Evolutionary conservation across 2,329 filamentous ascomycete species (phyloP).

Genomic region (Aspergillus fischeri): DNA sequence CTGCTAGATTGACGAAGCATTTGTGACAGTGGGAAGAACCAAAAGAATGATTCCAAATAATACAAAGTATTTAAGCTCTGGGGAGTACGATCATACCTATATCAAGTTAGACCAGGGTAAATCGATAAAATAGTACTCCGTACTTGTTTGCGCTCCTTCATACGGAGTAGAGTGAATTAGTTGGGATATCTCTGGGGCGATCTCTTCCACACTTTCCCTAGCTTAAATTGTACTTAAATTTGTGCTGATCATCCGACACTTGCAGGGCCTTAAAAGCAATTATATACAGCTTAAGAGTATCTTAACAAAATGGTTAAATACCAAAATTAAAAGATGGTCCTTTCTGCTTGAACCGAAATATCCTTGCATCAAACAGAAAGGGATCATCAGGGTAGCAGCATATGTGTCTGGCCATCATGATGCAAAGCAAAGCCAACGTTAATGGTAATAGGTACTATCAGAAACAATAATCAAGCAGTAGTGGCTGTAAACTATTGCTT

Average conservation of each 20-base stretch:
- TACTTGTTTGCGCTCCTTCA: neutral
- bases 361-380: neutral
- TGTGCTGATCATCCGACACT: conserved; percentile 24
- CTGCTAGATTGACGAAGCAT: neutral
- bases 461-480: neutral
- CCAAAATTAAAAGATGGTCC: too few species aligned
- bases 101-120: neutral
- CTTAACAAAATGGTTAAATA: neutral
- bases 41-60: neutral
- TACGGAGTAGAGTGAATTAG: neutral
- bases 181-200: conserved; percentile 1
- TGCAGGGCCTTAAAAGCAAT: conserved; percentile 8
- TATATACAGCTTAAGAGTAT: neutral
- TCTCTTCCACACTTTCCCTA: conserved; percentile 14
- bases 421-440: neutral
- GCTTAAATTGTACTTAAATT: conserved; percentile 4
- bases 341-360: neutral
- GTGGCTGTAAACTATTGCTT: neutral
- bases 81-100: neutral
- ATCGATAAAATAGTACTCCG: neutral
- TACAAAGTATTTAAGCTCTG: neutral
- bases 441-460: neutral
- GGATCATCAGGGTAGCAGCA: neutral
- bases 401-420: neutral
- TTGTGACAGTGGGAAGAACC: neutral